Percentiles rank a stretch among this genome's conserved stretches.
Evolutionary conservation across 23 red algal genomes (phyloP).

Genomic region (Agarophyton chilense): DNA sequence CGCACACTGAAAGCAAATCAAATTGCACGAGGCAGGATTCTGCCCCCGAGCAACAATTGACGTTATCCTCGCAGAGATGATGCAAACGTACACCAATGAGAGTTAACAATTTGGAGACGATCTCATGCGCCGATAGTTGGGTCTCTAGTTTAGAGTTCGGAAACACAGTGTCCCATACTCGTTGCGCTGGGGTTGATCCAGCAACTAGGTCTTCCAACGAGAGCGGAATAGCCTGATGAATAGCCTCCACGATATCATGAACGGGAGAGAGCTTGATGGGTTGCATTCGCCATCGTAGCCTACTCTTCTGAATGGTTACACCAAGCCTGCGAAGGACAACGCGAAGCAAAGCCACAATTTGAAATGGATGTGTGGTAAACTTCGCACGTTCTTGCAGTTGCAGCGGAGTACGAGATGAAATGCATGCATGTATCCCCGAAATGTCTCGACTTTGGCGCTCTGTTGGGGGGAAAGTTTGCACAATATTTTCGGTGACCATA

Average conservation of each 20-base stretch:
- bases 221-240: slow-evolving; percentile 22
- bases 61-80: background rate
- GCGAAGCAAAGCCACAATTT: slow-evolving; percentile 9
- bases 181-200: slow-evolving; percentile 19
- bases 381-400: slow-evolving; percentile 4
- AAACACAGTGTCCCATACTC: slow-evolving; percentile 13
- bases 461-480: slow-evolving; percentile 18
- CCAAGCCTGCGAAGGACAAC: slow-evolving; percentile 40
- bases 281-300: background rate
- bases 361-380: background rate
- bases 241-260: background rate
- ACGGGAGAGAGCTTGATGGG: background rate
- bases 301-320: slow-evolving; percentile 2
- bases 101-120: slow-evolving; percentile 17
- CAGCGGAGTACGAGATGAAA: slow-evolving; percentile 4
- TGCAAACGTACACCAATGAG: slow-evolving; percentile 25
- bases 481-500: slow-evolving; percentile 25
- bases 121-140: background rate
- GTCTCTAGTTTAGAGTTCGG: background rate
- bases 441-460: slow-evolving; percentile 5
- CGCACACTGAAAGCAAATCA: slow-evolving; percentile 13
- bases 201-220: slow-evolving; percentile 9
- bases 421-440: slow-evolving; percentile 5
- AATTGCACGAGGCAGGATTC: slow-evolving; percentile 1
- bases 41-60: background rate